Conservation (phyloP, 441 rosid species). For the Adansonia rubrostipa region DNA sequence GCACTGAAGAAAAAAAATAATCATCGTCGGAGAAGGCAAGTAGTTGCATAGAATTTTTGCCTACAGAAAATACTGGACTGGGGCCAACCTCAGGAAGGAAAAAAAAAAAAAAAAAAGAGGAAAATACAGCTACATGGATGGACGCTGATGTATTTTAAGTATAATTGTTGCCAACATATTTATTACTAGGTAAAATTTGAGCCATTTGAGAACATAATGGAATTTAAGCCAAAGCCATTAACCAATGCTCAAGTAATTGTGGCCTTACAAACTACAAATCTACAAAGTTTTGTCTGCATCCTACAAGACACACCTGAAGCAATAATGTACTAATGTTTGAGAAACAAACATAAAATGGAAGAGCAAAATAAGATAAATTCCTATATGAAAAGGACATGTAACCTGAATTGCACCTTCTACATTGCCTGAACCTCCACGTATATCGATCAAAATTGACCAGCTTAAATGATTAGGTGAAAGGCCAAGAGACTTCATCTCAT, state of each 20-base stretch:
- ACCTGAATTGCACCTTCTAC: conserved; percentile 82
- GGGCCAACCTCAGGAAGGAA: neutral
- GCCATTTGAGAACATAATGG: neutral
- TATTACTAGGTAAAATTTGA: neutral
- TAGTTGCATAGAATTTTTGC: neutral
- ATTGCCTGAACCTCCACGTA: conserved; percentile 77
- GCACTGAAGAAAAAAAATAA: conserved; percentile 47
- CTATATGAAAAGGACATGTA: conserved; percentile 26
- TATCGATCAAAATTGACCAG: conserved; percentile 88
- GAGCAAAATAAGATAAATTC: conserved; percentile 16
- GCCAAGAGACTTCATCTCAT: conserved; percentile 80
- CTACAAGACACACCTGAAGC: neutral
- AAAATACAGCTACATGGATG: neutral
- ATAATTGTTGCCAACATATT: neutral
- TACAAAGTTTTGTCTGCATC: neutral
- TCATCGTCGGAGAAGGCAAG: conserved; percentile 37
- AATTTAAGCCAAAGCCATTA: neutral
- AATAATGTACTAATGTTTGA: conserved; percentile 21
- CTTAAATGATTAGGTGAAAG: conserved; percentile 79
- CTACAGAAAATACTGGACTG: neutral
- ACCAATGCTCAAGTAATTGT: neutral
- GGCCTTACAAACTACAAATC: neutral
- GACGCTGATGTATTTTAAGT: no score
- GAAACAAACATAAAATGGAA: conserved; percentile 16
- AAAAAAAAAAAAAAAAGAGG: no score